Conservation (phyloP, 495 filamentous ascomycete species). For the Filosporella fistucella region DNA sequence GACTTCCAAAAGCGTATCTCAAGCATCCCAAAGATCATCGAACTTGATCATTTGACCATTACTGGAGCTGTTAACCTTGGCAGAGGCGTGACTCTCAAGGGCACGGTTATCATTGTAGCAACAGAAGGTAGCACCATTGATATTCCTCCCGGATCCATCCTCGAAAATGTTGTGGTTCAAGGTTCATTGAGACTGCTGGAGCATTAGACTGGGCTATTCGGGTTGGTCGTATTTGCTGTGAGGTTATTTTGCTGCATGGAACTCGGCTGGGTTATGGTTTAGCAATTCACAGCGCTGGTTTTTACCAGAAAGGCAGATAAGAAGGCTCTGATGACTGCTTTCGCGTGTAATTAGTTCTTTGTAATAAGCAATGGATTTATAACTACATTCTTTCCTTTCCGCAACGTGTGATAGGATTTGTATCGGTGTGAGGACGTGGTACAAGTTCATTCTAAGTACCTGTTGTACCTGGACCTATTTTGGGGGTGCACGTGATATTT, state of each 20-base stretch:
- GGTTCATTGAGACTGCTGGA: conserved; percentile 92
- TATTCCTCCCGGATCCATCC: conserved; percentile 88
- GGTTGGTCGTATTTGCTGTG: conserved; percentile 1
- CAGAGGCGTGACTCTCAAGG: conserved; percentile 91
- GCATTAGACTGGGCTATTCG: conserved; percentile 52
- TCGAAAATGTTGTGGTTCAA: conserved; percentile 99
- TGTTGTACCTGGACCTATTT: too few relatives aligned
- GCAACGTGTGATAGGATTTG: too few relatives aligned
- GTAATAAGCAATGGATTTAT: too few relatives aligned
- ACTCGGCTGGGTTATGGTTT: conserved; percentile 12
- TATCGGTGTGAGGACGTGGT: too few relatives aligned
- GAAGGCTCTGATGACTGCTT: conserved; percentile 1
- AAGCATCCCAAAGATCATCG: conserved; percentile 95
- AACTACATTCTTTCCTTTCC: too few relatives aligned
- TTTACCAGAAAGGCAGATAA: conserved; percentile 1
- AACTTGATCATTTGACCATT: conserved; percentile 96
- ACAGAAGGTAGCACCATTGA: conserved; percentile 98
- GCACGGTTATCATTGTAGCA: conserved; percentile 99
- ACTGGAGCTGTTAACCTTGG: conserved; percentile 96
- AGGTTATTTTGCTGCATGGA: conserved; percentile 2
- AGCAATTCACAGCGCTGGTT: conserved; percentile 8
- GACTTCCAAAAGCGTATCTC: conserved; percentile 98
- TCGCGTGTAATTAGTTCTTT: too few relatives aligned
- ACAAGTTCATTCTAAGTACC: too few relatives aligned
- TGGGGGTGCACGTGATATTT: too few relatives aligned